Evolutionary conservation across 2,329 filamentous ascomycete species (phyloP).

Genomic region (Colletotrichum sp.): DNA sequence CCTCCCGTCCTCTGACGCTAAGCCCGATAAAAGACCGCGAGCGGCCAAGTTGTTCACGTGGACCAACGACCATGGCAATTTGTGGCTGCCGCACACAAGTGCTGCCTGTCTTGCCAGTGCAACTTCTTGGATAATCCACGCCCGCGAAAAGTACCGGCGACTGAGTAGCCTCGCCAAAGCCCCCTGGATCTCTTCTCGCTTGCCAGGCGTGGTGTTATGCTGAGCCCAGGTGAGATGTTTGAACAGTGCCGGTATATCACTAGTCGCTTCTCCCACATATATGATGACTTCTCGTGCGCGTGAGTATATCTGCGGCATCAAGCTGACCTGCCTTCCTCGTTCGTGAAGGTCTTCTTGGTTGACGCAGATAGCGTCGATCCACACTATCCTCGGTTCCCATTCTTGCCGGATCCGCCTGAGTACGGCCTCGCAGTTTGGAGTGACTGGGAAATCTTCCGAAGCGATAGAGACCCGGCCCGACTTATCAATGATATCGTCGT

Average conservation of each 20-base stretch:
- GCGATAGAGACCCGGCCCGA: not conserved
- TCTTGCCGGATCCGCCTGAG: not conserved
- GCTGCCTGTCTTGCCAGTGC: slow-evolving; percentile 22
- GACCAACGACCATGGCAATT: slow-evolving; percentile 8
- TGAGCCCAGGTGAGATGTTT: slow-evolving; percentile 10
- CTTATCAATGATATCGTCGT: not conserved
- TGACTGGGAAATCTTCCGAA: not conserved
- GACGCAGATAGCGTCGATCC: slow-evolving; percentile 22
- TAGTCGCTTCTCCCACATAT: slow-evolving; percentile 22
- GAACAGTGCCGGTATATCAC: not conserved
- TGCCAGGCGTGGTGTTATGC: not conserved
- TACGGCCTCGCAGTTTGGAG: not conserved
- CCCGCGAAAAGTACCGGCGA: not conserved
- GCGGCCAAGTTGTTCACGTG: not conserved
- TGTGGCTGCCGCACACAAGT: not conserved
- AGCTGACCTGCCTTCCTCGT: slow-evolving; percentile 17
- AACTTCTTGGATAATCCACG: slow-evolving; percentile 31
- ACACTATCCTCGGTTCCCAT: slow-evolving; percentile 1
- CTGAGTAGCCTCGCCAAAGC: not conserved
- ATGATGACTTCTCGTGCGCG: not conserved
- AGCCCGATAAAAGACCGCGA: not conserved
- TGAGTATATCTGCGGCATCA: slow-evolving; percentile 23
- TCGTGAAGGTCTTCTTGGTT: slow-evolving; percentile 9
- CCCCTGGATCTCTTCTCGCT: not conserved
- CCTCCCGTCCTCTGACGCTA: not conserved